Base-by-base conservation (phyloP, 129 eudicot genomes). In the Sambucus nigra region DNA sequence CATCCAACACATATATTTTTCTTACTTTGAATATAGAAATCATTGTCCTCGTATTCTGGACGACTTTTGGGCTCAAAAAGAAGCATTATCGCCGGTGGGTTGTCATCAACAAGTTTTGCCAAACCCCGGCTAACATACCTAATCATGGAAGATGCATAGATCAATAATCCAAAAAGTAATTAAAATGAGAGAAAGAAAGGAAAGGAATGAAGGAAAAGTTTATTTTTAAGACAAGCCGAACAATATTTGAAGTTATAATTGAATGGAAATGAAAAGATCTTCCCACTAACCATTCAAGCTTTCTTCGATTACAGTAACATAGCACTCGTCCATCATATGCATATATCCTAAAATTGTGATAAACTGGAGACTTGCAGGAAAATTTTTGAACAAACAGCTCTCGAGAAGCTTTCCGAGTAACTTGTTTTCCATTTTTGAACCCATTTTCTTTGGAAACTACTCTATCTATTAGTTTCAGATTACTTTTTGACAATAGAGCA, bases 31-130 rank as follows among this genome's bases (percentile, higher is more conserved):
- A 82, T 77, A 53, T 91, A 91, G 53, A 91, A 91, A 62, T 86
- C 95, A 57, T 91, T 91, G 51, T 81, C 99, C 64, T 85, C 99
- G 51, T 85, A 95, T 70, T 91, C 99, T 20, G 99, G 99, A 15
- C 95, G 89, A 27, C 99, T 94, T 74, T 91, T 91, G 59, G 99
- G 99, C 68, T 91, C 99, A 70, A 91, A 91, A 8, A 82, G 79
- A 55, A 91, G 95, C 82, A 81, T 77, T 47, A 91, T 82, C 47
- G 95, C 94, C 15, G 70, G 89, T 61, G 98, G 99, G 26, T 86
- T 75, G 17, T 79, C 87, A 8, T 91, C 99, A 42, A 91, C 87
- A 39, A 91, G 74, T 76, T 86, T 91, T 41, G 99, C 99, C 20
- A 91, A 66, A 57, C 86, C 72, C 12, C 99, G 65, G 21, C 61